Evolutionary conservation across 345 rosid species (phyloP).

Genomic region (Bruguiera sexangula): DNA sequence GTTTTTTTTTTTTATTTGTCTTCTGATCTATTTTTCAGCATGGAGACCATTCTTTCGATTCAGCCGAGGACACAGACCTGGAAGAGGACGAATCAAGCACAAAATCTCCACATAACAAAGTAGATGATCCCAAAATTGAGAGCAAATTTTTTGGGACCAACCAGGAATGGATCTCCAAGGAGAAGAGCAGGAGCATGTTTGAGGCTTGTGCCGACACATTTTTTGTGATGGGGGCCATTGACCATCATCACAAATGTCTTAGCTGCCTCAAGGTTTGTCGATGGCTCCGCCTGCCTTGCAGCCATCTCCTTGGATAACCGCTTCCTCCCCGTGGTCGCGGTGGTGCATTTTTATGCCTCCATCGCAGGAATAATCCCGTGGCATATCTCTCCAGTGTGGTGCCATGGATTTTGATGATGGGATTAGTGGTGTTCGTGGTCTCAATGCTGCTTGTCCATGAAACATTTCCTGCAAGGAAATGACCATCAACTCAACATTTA

Average conservation of each 20-base stretch:
- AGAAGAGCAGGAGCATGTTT: not conserved
- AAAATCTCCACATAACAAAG: too few relatives aligned
- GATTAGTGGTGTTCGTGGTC: not conserved
- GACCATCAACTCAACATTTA: too few relatives aligned
- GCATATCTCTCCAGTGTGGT: not conserved
- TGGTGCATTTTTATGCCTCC: conserved; percentile 8
- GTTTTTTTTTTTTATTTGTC: too few relatives aligned
- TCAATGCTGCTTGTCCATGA: not conserved
- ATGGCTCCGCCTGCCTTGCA: not conserved
- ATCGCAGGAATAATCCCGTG: not conserved
- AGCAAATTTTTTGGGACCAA: too few relatives aligned
- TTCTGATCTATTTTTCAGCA: too few relatives aligned
- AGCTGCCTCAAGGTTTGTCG: conserved; percentile 2
- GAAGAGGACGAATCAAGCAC: too few relatives aligned
- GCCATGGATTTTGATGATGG: conserved; percentile 9
- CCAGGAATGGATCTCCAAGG: not conserved
- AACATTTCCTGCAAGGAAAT: too few relatives aligned
- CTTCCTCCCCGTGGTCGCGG: not conserved
- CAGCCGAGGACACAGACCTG: too few relatives aligned
- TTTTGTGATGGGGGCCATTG: conserved; percentile 6
- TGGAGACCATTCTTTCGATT: too few relatives aligned
- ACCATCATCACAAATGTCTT: conserved; percentile 5
- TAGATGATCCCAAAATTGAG: too few relatives aligned
- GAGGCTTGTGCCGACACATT: not conserved
- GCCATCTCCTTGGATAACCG: not conserved